phyloP scores from a whole-genome alignment of 768 basidiomycete species.

The Mycena maculata region DNA sequence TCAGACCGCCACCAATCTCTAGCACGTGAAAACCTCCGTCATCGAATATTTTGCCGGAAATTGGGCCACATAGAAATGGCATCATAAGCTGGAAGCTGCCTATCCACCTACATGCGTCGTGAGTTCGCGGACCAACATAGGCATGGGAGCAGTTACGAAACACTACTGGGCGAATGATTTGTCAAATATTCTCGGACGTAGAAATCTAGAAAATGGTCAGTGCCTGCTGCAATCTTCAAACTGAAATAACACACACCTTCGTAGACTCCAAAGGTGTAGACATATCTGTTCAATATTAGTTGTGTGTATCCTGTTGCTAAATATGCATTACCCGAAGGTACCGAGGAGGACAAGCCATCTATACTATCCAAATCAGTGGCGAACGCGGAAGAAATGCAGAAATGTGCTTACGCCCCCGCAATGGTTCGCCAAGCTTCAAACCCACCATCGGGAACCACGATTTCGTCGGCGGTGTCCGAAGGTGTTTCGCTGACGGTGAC shows the following conservation, averaged over 20 bases:
- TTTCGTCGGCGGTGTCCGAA: too few relatives aligned
- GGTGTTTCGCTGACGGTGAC: too few relatives aligned
- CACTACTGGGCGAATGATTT: not conserved
- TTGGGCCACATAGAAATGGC: not conserved
- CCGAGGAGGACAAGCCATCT: conserved; percentile 18
- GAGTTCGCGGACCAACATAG: not conserved
- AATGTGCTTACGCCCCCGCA: conserved; percentile 13
- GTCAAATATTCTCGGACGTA: not conserved
- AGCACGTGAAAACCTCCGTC: not conserved
- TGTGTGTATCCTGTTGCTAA: not conserved
- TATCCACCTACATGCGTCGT: not conserved
- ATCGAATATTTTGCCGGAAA: not conserved
- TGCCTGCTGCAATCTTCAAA: too few relatives aligned
- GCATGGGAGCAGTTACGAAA: not conserved
- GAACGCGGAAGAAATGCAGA: not conserved
- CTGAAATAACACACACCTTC: not conserved
- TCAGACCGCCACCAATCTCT: not conserved
- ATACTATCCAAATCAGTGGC: too few relatives aligned
- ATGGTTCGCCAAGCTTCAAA: conserved; percentile 15
- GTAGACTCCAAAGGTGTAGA: not conserved
- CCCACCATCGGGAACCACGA: conserved; percentile 18
- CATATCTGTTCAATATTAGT: not conserved
- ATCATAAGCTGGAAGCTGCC: not conserved
- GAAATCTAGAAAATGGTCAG: too few relatives aligned
- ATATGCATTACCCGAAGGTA: conserved; percentile 14